A percentile compares a stretch with the other conserved stretches of the same genome.
Evolutionary conservation across 208 protist species (phyloP).

Genomic region (Sergeia podlipaevii): DNA sequence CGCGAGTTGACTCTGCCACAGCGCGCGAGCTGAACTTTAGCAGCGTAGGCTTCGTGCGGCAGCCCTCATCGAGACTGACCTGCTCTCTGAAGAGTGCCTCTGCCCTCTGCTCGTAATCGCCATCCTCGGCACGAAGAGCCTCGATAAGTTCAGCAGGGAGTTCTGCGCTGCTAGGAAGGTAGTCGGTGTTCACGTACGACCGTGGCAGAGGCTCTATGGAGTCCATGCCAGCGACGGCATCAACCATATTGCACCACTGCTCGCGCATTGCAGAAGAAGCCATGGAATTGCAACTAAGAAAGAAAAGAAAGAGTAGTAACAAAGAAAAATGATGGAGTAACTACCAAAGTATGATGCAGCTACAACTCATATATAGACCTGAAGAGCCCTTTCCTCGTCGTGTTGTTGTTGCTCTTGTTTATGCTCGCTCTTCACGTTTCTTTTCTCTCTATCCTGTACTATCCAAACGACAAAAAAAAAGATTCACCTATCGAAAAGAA

Average conservation of each 20-base stretch:
- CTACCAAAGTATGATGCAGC: too few relatives aligned
- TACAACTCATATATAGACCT: too few relatives aligned
- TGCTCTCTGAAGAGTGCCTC: constrained; percentile 40
- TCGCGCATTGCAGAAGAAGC: constrained; percentile 5
- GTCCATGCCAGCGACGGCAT: constrained; percentile 50
- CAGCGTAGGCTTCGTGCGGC: constrained; percentile 41
- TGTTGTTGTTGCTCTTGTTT: too few relatives aligned
- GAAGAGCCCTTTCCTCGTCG: too few relatives aligned
- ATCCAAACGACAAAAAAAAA: too few relatives aligned
- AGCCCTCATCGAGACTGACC: constrained; percentile 64
- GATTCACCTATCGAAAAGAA: too few relatives aligned
- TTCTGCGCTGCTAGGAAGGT: constrained; percentile 17
- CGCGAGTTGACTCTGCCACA: constrained; percentile 13
- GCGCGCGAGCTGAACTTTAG: constrained; percentile 30
- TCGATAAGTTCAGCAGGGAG: constrained; percentile 31
- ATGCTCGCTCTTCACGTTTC: too few relatives aligned
- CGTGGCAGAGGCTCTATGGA: constrained; percentile 40
- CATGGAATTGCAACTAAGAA: too few relatives aligned
- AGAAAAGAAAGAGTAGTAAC: too few relatives aligned
- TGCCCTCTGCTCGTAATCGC: constrained; percentile 29
- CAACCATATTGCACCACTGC: constrained; percentile 40
- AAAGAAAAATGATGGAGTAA: too few relatives aligned
- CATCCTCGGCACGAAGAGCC: constrained; percentile 34
- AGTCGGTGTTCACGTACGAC: constrained; percentile 26
- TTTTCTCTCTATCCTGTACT: too few relatives aligned